Conservation (phyloP, 169 alveolate genomes). For the Plasmodium inui region DNA sequence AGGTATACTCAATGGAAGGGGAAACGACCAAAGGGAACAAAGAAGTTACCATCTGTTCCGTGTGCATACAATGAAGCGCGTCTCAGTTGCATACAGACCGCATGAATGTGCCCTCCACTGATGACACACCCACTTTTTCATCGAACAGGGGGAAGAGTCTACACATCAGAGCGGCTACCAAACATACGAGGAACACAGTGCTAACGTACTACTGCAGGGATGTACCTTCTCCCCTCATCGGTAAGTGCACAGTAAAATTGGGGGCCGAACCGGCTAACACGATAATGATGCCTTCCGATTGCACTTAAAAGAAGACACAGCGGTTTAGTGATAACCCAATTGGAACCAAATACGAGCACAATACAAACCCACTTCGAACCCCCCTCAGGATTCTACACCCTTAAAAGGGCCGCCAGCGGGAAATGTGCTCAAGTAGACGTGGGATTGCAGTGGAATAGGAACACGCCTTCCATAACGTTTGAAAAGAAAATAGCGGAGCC, state of each 20-base stretch:
- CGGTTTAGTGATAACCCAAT: neutral
- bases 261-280: neutral
- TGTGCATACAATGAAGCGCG: neutral
- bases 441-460: slow-evolving; percentile 13
- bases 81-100: neutral
- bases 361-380: neutral
- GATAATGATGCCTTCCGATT: neutral
- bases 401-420: neutral
- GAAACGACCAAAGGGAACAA: neutral
- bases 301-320: neutral
- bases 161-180: slow-evolving; percentile 5
- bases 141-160: neutral
- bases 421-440: slow-evolving; percentile 9
- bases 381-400: slow-evolving; percentile 21
- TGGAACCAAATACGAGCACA: too few species aligned
- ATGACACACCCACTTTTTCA: neutral
- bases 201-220: slow-evolving; percentile 27
- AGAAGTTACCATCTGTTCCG: neutral
- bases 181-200: slow-evolving; percentile 6
- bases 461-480: neutral
- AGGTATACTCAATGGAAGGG: slow-evolving; percentile 7
- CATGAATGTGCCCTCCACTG: neutral
- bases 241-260: neutral
- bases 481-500: slow-evolving; percentile 15
- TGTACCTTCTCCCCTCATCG: slow-evolving; percentile 19